Base-by-base conservation (phyloP, 2,329 filamentous ascomycete genomes). In the Xylariomycetidae sp. region DNA sequence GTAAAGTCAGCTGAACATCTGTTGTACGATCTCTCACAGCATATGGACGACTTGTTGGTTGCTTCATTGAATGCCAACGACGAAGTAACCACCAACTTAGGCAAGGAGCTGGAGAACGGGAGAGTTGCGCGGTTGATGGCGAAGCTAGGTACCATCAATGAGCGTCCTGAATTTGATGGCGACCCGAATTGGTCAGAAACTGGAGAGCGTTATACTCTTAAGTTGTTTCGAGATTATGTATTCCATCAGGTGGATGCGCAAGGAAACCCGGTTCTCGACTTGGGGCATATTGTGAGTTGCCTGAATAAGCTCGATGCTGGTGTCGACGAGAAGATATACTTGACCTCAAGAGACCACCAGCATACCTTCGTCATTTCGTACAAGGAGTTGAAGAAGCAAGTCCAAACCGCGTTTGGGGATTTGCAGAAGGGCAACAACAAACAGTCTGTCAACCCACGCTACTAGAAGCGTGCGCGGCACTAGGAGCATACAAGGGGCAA, bases 141-240 rank as follows among this genome's bases (percentile, higher is more conserved):
- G 55, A 98, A 98, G 58, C 68, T 98, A 26, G 87, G 86, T 40
- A 75, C 85, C 37, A 80, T 98, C 56, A 92, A 92, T 52, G 92
- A 98, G 59, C 80, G 92, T 9, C 86, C 84, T 2, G 90, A 97
- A 53, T 83, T 85, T 41, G 85, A 87, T 33, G 79, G 80, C 25
- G 84, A 89, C 41, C 67, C 73, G 0, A 70, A 77, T 30, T 98
- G 92, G 90, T 86, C 88, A 4, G 90, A 97, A 59, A 92, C 85
- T 30, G 90, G 90, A 16, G 88, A 95, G 51, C 79, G 89, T 17
- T 97, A 95, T 58, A 85, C 87, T 56, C 70, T 98, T 44, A 96
- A 95, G 63, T 74, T 98, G 7, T 97, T 97, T 69, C 79, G 92
- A 31, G 92, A 98, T 62, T 97, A 94, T 51, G 87, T 96, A 25